Evolutionary conservation across 768 basidiomycete species (phyloP).

Genomic region (Tricholomella constricta): DNA sequence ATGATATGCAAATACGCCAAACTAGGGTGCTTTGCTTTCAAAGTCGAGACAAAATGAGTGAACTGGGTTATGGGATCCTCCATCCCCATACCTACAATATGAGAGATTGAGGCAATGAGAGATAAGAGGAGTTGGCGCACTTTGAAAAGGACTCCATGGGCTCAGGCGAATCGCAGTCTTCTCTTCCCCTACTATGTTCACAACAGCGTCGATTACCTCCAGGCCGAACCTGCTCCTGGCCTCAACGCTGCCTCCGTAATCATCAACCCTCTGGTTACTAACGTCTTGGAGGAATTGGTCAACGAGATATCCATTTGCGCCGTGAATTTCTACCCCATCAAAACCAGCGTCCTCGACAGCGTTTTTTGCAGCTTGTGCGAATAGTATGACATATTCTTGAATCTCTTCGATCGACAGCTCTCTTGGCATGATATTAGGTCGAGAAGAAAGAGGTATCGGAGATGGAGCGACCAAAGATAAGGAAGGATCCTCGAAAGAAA

Average conservation of each 20-base stretch:
- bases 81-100: not conserved
- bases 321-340: slow-evolving; percentile 59
- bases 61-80: slow-evolving; percentile 50
- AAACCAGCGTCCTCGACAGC: slow-evolving; percentile 62
- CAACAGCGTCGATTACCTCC: slow-evolving; percentile 55
- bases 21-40: slow-evolving; percentile 39
- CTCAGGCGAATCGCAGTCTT: slow-evolving; percentile 58
- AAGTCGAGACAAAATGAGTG: slow-evolving; percentile 44
- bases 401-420: slow-evolving; percentile 51
- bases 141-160: slow-evolving; percentile 51
- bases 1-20: slow-evolving; percentile 11
- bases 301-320: slow-evolving; percentile 48
- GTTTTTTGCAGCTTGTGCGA: slow-evolving; percentile 55
- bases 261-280: slow-evolving; percentile 59
- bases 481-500: slow-evolving; percentile 37
- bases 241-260: slow-evolving; percentile 69
- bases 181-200: slow-evolving; percentile 51
- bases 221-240: slow-evolving; percentile 58
- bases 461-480: slow-evolving; percentile 38
- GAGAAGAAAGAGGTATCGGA: slow-evolving; percentile 16
- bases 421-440: not conserved
- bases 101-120: not conserved
- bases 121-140: slow-evolving; percentile 21
- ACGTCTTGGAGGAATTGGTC: slow-evolving; percentile 65
- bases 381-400: slow-evolving; percentile 49